Percentiles rank a stretch among this genome's conserved stretches.
These are phyloP conservation scores for Leptodontidium sp. DNA, from an alignment of 2,329 filamentous ascomycete species.

Conservation along the genomic window DNA sequence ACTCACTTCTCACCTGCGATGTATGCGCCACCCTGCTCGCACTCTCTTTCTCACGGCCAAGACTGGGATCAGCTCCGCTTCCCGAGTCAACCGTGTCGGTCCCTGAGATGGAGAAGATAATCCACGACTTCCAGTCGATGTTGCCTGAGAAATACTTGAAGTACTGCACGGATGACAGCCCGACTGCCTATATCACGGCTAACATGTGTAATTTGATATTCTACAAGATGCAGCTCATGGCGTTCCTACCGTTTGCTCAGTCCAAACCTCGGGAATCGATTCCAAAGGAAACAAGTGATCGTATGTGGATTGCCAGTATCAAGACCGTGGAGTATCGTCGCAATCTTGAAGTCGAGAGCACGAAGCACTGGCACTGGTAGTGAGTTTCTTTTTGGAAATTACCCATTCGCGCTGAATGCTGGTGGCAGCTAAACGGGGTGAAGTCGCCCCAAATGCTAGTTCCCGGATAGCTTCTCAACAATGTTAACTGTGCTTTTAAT, in stretches of 20 bases:
- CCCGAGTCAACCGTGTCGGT: not conserved
- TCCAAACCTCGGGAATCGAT: not conserved
- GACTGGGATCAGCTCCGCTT: not conserved
- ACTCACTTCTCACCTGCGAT: slow-evolving; percentile 44
- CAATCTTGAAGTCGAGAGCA: slow-evolving; percentile 19
- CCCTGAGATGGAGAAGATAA: slow-evolving; percentile 4
- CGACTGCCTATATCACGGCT: slow-evolving; percentile 8
- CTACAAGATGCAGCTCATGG: slow-evolving; percentile 15
- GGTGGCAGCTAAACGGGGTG: too few species aligned
- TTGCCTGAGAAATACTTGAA: slow-evolving; percentile 17
- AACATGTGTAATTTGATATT: slow-evolving; percentile 18
- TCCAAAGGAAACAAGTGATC: slow-evolving; percentile 16
- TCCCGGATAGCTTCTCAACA: too few species aligned
- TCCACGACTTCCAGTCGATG: slow-evolving; percentile 5
- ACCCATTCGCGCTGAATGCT: too few species aligned
- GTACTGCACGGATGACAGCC: slow-evolving; percentile 14
- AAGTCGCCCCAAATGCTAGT: too few species aligned
- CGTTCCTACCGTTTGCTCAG: slow-evolving; percentile 15
- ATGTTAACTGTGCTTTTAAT: too few species aligned
- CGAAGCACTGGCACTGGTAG: slow-evolving; percentile 27
- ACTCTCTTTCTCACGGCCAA: not conserved
- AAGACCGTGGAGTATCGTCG: slow-evolving; percentile 22
- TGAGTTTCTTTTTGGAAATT: too few species aligned
- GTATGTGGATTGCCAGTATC: slow-evolving; percentile 20
- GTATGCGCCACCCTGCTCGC: slow-evolving; percentile 8